These are phyloP conservation scores for Fonsecaea nubica DNA, from an alignment of 2,329 filamentous ascomycete genomes.

Conservation along the genomic window DNA sequence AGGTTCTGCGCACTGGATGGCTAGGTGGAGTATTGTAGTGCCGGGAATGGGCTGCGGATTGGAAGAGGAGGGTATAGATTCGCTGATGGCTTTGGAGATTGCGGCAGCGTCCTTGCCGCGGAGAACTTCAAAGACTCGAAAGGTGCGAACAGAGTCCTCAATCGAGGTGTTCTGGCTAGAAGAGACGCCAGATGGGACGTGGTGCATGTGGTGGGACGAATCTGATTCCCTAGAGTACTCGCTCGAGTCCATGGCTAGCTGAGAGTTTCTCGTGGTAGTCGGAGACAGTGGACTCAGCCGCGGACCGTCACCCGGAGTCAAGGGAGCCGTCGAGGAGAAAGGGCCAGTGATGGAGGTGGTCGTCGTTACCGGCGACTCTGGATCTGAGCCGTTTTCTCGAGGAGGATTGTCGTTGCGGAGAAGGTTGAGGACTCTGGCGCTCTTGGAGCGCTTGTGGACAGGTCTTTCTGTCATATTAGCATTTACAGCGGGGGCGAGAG, in stretches of 20 bases:
- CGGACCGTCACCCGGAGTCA: constrained; percentile 27
- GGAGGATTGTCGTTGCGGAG: constrained; percentile 61
- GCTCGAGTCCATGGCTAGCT: constrained; percentile 40
- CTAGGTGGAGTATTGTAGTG: constrained; percentile 88
- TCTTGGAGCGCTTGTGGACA: constrained; percentile 62
- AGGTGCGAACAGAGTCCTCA: constrained; percentile 92
- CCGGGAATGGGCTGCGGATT: constrained; percentile 59
- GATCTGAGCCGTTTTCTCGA: constrained; percentile 48
- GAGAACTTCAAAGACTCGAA: constrained; percentile 90
- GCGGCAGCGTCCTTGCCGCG: constrained; percentile 87
- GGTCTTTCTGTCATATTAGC: constrained; percentile 43
- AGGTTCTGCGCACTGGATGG: constrained; percentile 92
- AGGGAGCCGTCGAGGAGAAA: constrained; percentile 25
- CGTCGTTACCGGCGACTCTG: constrained; percentile 38
- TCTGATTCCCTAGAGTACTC: constrained; percentile 44
- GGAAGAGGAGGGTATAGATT: constrained; percentile 60
- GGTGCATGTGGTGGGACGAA: constrained; percentile 40
- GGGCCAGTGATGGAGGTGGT: constrained; percentile 31
- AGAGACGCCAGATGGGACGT: constrained; percentile 44
- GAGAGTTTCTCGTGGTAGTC: constrained; percentile 41
- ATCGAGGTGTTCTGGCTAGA: constrained; percentile 62
- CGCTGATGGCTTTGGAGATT: constrained; percentile 79
- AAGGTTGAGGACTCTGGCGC: constrained; percentile 60
- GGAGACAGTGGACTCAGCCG: constrained; percentile 35
- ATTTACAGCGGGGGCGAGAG: neutral